Percentiles rank a stretch among this genome's conserved stretches.
Evolutionary conservation across 768 basidiomycete species (phyloP).

Genomic region (Amanita muscaria): DNA sequence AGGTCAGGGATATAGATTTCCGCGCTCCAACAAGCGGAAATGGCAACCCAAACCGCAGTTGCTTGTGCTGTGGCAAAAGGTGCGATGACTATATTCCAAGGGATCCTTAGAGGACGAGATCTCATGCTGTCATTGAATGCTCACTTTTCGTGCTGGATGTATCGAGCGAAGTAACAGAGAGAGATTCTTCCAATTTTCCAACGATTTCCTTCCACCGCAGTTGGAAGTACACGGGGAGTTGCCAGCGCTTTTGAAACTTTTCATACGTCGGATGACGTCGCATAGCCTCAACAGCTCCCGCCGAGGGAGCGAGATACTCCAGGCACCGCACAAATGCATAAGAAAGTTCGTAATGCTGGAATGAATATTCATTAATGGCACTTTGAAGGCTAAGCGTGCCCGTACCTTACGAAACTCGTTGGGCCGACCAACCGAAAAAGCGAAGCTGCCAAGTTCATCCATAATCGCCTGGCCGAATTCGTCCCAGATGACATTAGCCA

Average conservation of each 20-base stretch:
- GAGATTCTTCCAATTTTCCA: constrained; percentile 57
- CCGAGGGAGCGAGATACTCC: constrained; percentile 75
- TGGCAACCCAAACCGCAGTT: constrained; percentile 59
- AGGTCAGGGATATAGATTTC: constrained; percentile 82
- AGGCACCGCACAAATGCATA: constrained; percentile 75
- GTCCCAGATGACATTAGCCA: constrained; percentile 85
- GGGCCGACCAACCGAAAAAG: constrained; percentile 91
- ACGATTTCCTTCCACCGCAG: constrained; percentile 95
- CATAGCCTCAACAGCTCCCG: constrained; percentile 60
- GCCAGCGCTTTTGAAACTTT: constrained; percentile 83
- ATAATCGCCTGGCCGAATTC: constrained; percentile 75
- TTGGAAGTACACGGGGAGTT: constrained; percentile 94
- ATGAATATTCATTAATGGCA: too few relatives aligned
- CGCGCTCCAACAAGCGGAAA: constrained; percentile 78
- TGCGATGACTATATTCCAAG: constrained; percentile 19
- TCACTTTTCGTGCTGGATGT: constrained; percentile 34
- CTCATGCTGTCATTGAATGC: constrained; percentile 5
- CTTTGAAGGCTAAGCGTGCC: too few relatives aligned
- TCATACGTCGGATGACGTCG: constrained; percentile 61
- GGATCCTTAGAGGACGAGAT: constrained; percentile 8
- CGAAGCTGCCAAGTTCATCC: constrained; percentile 70
- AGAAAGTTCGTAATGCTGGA: constrained; percentile 77
- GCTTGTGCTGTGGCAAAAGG: constrained; percentile 57
- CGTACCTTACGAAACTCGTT: constrained; percentile 82
- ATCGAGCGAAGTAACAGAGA: constrained; percentile 38